phyloP scores from a whole-genome alignment of 1,284 basidiomycete species.

The Paramarasmius palmivorus region DNA sequence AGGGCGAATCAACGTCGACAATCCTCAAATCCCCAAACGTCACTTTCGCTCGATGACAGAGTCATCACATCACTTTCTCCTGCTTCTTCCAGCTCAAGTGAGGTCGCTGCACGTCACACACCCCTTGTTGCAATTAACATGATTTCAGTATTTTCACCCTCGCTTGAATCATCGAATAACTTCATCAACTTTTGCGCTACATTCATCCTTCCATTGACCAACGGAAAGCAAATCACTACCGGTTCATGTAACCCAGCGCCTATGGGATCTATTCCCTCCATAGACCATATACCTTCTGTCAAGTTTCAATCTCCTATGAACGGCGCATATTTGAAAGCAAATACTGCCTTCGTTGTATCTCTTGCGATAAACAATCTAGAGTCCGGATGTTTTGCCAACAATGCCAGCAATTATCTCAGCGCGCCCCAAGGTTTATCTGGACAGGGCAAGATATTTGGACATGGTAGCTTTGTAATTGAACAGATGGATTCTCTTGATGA shows the following conservation, averaged over 20 bases:
- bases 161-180: conserved; percentile 42
- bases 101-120: no score
- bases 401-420: conserved; percentile 54
- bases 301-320: conserved; percentile 48
- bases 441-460: conserved; percentile 56
- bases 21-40: no score
- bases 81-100: no score
- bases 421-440: conserved; percentile 59
- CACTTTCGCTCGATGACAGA: no score
- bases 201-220: conserved; percentile 28
- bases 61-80: no score
- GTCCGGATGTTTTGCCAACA: conserved; percentile 57
- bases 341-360: conserved; percentile 48
- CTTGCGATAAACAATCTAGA: conserved; percentile 43
- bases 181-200: conserved; percentile 45
- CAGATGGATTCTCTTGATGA: conserved; percentile 49
- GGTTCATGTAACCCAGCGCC: conserved; percentile 52
- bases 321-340: conserved; percentile 39
- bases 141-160: no score
- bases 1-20: no score
- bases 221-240: conserved; percentile 39
- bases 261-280: conserved; percentile 40
- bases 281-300: conserved; percentile 39
- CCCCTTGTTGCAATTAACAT: no score
- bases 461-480: conserved; percentile 69